A percentile compares a stretch with the other conserved stretches of the same genome.
Evolutionary conservation across 1,139 yeast genomes (phyloP).

Genomic region (Geotrichum candidum): DNA sequence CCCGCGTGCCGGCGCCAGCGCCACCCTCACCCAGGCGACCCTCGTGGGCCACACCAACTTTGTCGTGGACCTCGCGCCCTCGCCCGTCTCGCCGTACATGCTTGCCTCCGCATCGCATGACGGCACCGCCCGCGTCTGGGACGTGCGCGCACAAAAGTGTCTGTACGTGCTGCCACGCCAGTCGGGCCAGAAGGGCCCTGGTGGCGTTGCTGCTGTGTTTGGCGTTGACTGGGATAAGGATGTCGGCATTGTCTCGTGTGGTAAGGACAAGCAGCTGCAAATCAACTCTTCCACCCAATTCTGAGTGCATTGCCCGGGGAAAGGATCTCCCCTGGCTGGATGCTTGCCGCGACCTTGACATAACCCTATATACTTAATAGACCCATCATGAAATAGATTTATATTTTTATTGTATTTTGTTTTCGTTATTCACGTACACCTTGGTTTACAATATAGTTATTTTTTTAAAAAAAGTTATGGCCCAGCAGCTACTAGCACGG

Average conservation of each 20-base stretch:
- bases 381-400: not conserved
- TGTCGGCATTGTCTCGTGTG: conserved; percentile 87
- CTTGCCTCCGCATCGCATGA: conserved; percentile 90
- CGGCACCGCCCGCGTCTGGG: conserved; percentile 95
- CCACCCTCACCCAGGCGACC: conserved; percentile 54
- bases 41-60: conserved; percentile 87
- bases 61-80: conserved; percentile 69
- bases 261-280: conserved; percentile 88
- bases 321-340: not conserved
- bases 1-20: conserved; percentile 49
- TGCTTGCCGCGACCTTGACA: not conserved
- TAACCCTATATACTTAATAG: not conserved
- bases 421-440: not conserved
- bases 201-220: conserved; percentile 55
- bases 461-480: not conserved
- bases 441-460: not conserved
- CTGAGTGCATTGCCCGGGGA: not conserved
- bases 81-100: conserved; percentile 67
- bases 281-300: conserved; percentile 43
- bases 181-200: conserved; percentile 28
- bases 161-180: conserved; percentile 79
- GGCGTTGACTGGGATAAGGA: conserved; percentile 78
- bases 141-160: conserved; percentile 79
- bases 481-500: not conserved
- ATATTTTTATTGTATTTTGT: not conserved